Evolutionary conservation across 2,329 filamentous ascomycete genomes (phyloP), one percentile per base, ranked within the genome.

Genomic region (Beauveria varroae): DNA sequence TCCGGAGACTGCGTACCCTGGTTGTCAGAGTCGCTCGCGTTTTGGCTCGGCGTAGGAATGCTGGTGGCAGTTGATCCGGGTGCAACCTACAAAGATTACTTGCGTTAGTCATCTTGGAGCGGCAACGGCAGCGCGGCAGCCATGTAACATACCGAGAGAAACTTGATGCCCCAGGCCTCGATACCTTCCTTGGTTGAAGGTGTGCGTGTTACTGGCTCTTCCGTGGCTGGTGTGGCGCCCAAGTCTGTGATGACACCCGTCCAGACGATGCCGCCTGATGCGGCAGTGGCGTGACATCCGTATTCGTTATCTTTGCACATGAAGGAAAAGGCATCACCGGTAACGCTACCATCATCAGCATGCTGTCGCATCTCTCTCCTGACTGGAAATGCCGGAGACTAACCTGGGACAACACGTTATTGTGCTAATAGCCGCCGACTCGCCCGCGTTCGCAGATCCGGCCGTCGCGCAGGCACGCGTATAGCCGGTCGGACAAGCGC

Each of bases 351-450:
- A 22, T 10, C 18, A 30, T 26, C 14, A 51, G 22, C 14, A 52
- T 22, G 4, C 5, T 10, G 18, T 37, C 10, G 24, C n/a, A 24
- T 10, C 14, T 44, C n/a, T 10, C 26, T 10, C 22, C 18, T 16
- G 5, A 24, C 14, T 24, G 30, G 5, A 3, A 14, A 14, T 3
- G n/a, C 20, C 14, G 10, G 24, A 20, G 10, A 30, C 44, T 34
- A 12, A 63, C 63, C 62, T 63, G 10, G 63, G 63, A 40, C 63
- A 64, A 14, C 63, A 63, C 10, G 63, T 64, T n/a, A 63, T 44
- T 5, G 59, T 63, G 40, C 63, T 64, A 1, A 54, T 26, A 8
- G 34, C 18, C 12, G 52, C 53, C 3, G 50, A 52, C 30, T 57
- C 40, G 37, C 59, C 44, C 10, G 51, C 12, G 44, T 41, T 61